These are phyloP conservation scores for Chlorella ohadii DNA, from an alignment of 139 green algal genomes.

Conservation along the genomic window DNA sequence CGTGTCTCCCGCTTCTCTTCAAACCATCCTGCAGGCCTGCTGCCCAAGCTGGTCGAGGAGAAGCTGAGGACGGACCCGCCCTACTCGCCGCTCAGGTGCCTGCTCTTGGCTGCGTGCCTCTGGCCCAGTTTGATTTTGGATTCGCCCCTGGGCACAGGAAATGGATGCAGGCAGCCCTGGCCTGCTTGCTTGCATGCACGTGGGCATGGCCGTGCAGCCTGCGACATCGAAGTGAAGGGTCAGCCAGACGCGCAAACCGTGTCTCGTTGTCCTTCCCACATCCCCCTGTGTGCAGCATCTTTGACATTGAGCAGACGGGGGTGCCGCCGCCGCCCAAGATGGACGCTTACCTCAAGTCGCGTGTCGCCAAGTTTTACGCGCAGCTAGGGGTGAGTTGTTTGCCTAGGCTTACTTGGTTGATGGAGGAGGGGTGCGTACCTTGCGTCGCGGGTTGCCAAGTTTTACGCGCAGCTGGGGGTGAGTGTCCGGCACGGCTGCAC, in stretches of 20 bases:
- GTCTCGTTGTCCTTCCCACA: too few species aligned
- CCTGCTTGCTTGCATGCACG: too few species aligned
- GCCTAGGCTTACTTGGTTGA: too few species aligned
- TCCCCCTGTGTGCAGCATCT: background rate
- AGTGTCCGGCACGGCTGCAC: too few species aligned
- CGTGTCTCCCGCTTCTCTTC: too few species aligned
- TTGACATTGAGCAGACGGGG: constrained; percentile 52
- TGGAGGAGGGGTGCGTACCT: constrained; percentile 81
- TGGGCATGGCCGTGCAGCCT: too few species aligned
- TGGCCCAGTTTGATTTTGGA: too few species aligned
- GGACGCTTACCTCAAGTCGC: constrained; percentile 75
- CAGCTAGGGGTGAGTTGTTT: constrained; percentile 60
- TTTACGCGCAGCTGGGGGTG: constrained; percentile 76
- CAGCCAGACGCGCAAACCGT: too few species aligned
- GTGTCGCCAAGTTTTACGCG: constrained; percentile 80
- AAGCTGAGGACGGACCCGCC: constrained; percentile 63
- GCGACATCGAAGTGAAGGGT: too few species aligned
- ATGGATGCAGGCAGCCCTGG: too few species aligned
- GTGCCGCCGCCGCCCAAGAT: constrained; percentile 63
- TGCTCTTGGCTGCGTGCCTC: too few species aligned
- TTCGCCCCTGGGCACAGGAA: too few species aligned
- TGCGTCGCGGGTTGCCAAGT: constrained; percentile 70
- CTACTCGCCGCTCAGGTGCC: constrained; percentile 70
- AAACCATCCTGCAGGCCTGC: constrained; percentile 67
- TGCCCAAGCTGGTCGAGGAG: constrained; percentile 72